Percentiles rank a stretch among this genome's conserved stretches.
Conservation (phyloP, 768 basidiomycete species). For the Melanogaster broomeanus region DNA sequence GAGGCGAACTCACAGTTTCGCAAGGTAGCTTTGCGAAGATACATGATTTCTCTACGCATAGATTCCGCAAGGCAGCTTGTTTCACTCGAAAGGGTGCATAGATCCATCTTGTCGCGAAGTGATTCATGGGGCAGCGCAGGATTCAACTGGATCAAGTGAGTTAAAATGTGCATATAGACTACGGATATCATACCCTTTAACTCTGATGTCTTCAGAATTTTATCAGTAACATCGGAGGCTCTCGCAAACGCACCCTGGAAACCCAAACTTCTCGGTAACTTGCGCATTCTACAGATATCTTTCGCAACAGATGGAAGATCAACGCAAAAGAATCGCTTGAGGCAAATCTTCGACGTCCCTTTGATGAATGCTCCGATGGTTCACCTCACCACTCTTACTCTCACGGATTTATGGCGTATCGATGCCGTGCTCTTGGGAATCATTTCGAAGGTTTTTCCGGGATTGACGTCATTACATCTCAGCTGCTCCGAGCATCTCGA, state of each 20-base stretch:
- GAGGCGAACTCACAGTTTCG: constrained; percentile 45
- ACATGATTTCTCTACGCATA: constrained; percentile 25
- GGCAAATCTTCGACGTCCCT: constrained; percentile 33
- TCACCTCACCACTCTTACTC: constrained; percentile 47
- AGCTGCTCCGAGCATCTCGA: constrained; percentile 62
- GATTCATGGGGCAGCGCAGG: constrained; percentile 24
- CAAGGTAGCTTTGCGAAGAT: constrained; percentile 41
- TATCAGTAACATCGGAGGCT: constrained; percentile 17
- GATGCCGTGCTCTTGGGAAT: constrained; percentile 47
- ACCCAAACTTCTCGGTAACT: constrained; percentile 31
- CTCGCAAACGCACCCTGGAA: constrained; percentile 26
- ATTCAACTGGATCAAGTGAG: constrained; percentile 51
- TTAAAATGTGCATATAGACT: constrained; percentile 23
- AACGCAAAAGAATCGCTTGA: constrained; percentile 43
- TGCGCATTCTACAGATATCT: constrained; percentile 43
- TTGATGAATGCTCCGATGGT: constrained; percentile 27
- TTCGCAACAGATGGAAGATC: constrained; percentile 43
- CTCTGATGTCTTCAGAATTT: constrained; percentile 13
- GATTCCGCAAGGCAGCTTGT: constrained; percentile 17
- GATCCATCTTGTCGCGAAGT: constrained; percentile 27
- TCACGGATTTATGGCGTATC: constrained; percentile 60
- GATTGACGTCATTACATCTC: constrained; percentile 50
- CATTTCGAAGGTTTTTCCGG: constrained; percentile 49
- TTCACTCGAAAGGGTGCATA: constrained; percentile 35
- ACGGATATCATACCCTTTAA: not conserved